These are phyloP conservation scores for Trametes sanguinea DNA, from an alignment of 768 basidiomycete genomes.

Conservation along the genomic window DNA sequence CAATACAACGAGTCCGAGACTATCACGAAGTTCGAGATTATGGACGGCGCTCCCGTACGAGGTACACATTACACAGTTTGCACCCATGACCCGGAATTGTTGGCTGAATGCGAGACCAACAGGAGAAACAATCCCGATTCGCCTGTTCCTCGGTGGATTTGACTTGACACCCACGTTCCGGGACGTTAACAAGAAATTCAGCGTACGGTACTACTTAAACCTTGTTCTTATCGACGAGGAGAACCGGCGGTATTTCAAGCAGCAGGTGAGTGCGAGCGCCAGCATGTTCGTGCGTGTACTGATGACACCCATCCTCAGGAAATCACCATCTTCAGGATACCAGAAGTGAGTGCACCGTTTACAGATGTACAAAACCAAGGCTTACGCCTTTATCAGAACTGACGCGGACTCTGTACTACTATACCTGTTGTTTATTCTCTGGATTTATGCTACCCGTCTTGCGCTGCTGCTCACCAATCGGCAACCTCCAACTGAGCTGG, in stretches of 20 bases:
- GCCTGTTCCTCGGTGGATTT: conserved; percentile 96
- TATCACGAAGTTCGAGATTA: conserved; percentile 99
- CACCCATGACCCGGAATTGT: not conserved
- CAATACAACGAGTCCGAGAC: conserved; percentile 99
- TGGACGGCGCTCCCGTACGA: conserved; percentile 98
- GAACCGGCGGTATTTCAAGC: conserved; percentile 97
- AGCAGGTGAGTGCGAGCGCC: conserved; percentile 59
- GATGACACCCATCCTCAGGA: not conserved
- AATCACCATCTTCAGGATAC: conserved; percentile 65
- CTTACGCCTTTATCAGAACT: conserved; percentile 34
- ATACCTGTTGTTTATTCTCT: conserved; percentile 30
- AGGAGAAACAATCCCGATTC: conserved; percentile 99
- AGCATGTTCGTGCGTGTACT: not conserved
- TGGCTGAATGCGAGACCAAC: not conserved
- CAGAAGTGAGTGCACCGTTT: conserved; percentile 55
- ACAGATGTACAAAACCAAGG: too few species aligned
- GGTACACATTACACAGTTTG: conserved; percentile 47
- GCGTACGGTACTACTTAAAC: conserved; percentile 43
- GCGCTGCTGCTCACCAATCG: not conserved
- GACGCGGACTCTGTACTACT: conserved; percentile 30
- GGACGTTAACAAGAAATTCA: conserved; percentile 95
- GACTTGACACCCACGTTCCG: conserved; percentile 98
- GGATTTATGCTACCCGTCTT: conserved; percentile 13
- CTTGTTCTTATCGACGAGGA: conserved; percentile 97
- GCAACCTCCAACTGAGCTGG: not conserved